Evolutionary conservation across 192 early-diverging fungal genomes (phyloP).

Genomic region (Backusella macrospora): DNA sequence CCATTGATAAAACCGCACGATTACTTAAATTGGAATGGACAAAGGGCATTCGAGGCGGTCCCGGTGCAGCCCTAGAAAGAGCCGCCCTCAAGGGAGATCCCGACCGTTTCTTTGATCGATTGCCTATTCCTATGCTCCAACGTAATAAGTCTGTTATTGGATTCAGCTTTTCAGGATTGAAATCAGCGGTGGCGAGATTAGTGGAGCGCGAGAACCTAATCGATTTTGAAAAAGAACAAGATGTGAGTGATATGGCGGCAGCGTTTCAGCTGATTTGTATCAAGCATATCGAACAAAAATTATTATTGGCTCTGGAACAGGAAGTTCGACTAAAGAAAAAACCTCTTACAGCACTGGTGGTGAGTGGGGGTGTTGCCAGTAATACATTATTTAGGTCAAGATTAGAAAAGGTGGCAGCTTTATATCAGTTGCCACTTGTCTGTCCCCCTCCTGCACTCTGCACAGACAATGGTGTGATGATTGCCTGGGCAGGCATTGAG

Average conservation of each 20-base stretch:
- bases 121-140: slow-evolving; percentile 68
- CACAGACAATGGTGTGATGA: slow-evolving; percentile 85
- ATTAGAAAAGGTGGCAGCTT: slow-evolving; percentile 45
- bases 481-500: slow-evolving; percentile 85
- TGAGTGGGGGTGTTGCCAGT: slow-evolving; percentile 80
- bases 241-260: slow-evolving; percentile 66
- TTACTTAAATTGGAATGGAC: slow-evolving; percentile 68
- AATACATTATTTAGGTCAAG: slow-evolving; percentile 60
- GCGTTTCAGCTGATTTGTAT: slow-evolving; percentile 68
- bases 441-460: slow-evolving; percentile 79
- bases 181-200: slow-evolving; percentile 62
- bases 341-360: slow-evolving; percentile 57
- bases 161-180: slow-evolving; percentile 81
- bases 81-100: slow-evolving; percentile 59
- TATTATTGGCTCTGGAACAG: slow-evolving; percentile 54
- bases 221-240: slow-evolving; percentile 27
- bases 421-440: slow-evolving; percentile 55
- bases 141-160: slow-evolving; percentile 52
- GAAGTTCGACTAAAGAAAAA: slow-evolving; percentile 38
- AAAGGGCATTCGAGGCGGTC: slow-evolving; percentile 62
- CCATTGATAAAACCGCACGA: slow-evolving; percentile 78
- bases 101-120: slow-evolving; percentile 33
- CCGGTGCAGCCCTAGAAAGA: slow-evolving; percentile 71
- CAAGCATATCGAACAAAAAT: slow-evolving; percentile 66
- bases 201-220: slow-evolving; percentile 46